Percentiles rank a stretch among this genome's conserved stretches.
Evolutionary conservation across 2,329 filamentous ascomycete species (phyloP).

Genomic region (Bipolaris zeicola): DNA sequence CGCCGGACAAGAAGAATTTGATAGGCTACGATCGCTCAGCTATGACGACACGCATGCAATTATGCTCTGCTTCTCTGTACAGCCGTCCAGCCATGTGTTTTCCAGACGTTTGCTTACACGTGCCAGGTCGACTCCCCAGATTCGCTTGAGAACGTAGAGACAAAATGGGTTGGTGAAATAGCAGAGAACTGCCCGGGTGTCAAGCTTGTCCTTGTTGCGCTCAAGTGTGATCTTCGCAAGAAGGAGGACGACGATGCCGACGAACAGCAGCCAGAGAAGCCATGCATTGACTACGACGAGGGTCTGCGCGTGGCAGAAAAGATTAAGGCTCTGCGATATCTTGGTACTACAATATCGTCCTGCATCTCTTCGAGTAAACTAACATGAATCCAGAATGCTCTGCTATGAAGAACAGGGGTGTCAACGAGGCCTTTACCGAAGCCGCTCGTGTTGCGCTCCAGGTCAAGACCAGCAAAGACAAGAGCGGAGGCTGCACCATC

Average conservation of each 20-base stretch:
- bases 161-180: slow-evolving; percentile 98
- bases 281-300: slow-evolving; percentile 87
- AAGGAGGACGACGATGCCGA: slow-evolving; percentile 66
- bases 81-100: background rate
- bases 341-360: slow-evolving; percentile 59
- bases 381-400: slow-evolving; percentile 74
- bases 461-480: slow-evolving; percentile 58
- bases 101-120: slow-evolving; percentile 7
- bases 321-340: slow-evolving; percentile 90
- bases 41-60: slow-evolving; percentile 99
- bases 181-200: slow-evolving; percentile 96
- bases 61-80: slow-evolving; percentile 90
- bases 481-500: slow-evolving; percentile 50
- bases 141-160: slow-evolving; percentile 96
- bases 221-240: slow-evolving; percentile 96
- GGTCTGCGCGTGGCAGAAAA: slow-evolving; percentile 88
- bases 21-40: slow-evolving; percentile 89
- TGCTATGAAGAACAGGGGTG: slow-evolving; percentile 95
- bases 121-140: slow-evolving; percentile 83
- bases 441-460: slow-evolving; percentile 87
- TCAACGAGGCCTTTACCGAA: slow-evolving; percentile 98
- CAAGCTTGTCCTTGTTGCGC: slow-evolving; percentile 89
- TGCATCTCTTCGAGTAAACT: slow-evolving; percentile 1
- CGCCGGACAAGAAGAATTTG: slow-evolving; percentile 98
- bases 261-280: slow-evolving; percentile 52